Evolutionary conservation across 108 stramenopile species (phyloP).

Genomic region (Bacterosira constricta): DNA sequence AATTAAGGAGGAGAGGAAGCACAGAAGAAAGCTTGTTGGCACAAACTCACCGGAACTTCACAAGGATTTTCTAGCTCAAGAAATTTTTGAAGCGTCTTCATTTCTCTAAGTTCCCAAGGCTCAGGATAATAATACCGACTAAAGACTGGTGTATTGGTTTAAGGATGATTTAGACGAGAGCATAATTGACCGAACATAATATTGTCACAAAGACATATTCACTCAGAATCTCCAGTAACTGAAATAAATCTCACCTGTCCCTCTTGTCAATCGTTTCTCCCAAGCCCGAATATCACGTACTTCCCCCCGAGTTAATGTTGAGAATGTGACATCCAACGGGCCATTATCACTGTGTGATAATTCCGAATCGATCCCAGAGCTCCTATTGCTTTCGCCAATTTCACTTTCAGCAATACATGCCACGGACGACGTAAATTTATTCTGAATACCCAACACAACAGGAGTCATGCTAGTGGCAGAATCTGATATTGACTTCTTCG

Average conservation of each 20-base stretch:
- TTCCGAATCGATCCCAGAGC: not conserved
- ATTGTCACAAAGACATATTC: too few relatives aligned
- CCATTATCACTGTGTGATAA: not conserved
- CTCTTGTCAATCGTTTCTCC: slow-evolving; percentile 27
- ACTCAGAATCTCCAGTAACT: too few relatives aligned
- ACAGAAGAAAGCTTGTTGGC: slow-evolving; percentile 1
- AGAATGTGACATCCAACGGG: slow-evolving; percentile 5
- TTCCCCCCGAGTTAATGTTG: slow-evolving; percentile 29
- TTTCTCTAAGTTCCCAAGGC: slow-evolving; percentile 36
- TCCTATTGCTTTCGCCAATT: not conserved
- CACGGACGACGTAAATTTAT: not conserved
- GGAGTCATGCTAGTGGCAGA: not conserved
- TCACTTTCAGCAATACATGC: not conserved
- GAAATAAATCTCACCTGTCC: too few relatives aligned
- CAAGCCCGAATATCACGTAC: slow-evolving; percentile 29
- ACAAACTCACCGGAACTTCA: not conserved
- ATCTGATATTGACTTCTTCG: not conserved
- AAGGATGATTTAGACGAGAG: too few relatives aligned
- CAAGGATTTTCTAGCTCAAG: slow-evolving; percentile 16
- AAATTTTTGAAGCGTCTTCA: slow-evolving; percentile 22
- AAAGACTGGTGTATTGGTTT: too few relatives aligned
- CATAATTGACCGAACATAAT: too few relatives aligned
- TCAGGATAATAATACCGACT: slow-evolving; percentile 50
- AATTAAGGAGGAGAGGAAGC: not conserved
- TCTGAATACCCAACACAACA: not conserved